Evolutionary conservation across 2,329 filamentous ascomycete species (phyloP), one percentile per base, ranked within the genome.

Genomic region (Calycina herbarum): DNA sequence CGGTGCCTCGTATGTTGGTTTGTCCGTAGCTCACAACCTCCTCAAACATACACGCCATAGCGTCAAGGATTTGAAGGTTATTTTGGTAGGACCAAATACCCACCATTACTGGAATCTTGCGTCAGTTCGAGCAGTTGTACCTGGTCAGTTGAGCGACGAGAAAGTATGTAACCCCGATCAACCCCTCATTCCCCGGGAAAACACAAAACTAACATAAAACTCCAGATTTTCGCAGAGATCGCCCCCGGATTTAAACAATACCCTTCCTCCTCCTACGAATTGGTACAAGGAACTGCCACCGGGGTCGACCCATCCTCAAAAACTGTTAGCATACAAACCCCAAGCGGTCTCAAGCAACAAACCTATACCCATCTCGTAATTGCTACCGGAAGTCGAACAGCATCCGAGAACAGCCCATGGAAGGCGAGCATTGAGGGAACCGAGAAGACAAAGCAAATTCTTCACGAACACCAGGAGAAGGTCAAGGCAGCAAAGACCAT

Each of bases 1-100:
- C 1, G 85, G 85, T 31, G 83, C 79, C n/a, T 85, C 83, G 6
- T 86, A 82, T 69, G 83, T 75, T 20, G 85, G 85, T 38, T 66
- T 86, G 2, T 80, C 78, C 8, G 77, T 77, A 2, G 82, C 85
- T 2, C 85, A 87, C 68, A 83, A 33, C 27, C 38, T 62, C 4
- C 35, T 62, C 29, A 62, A 62, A 20, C 15, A 27, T 29, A 45
- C 42, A 7, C 42, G 35, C 15, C 17, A 15, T 8, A 31, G 35
- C n/a, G 45, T 59, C 27, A 61, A 51, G 27, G 60, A 54, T 27
- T 15, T 64, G 40, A 64, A 64, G 45, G 62, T 64, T 2, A 42
- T 64, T 6, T 76, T 87, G 15, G 78, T 89, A 70, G 81, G 82
- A 66, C 83, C 82, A 2, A 81, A 79, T 64, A 79, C 79, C 7